phyloP scores from a whole-genome alignment of 768 basidiomycete genomes.

The Scleroderma citrinum region DNA sequence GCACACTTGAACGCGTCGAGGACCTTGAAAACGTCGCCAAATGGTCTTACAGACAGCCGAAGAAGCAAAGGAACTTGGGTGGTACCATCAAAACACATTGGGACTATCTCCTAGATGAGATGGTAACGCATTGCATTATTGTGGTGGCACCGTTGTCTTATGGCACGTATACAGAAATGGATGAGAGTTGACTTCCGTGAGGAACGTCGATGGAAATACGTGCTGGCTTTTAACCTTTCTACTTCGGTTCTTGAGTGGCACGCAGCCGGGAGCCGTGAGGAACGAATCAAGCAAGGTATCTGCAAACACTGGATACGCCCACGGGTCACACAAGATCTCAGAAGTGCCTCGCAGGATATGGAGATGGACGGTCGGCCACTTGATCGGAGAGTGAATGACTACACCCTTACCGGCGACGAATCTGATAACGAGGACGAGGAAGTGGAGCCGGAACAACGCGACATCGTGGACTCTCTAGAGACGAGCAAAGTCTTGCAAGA shows the following conservation, averaged over 20 bases:
- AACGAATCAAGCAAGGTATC: conserved; percentile 60
- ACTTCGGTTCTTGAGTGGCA: conserved; percentile 88
- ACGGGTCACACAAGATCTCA: conserved; percentile 33
- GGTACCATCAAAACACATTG: conserved; percentile 79
- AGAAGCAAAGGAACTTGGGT: conserved; percentile 81
- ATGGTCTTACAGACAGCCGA: conserved; percentile 95
- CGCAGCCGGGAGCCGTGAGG: conserved; percentile 55
- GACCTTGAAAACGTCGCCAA: conserved; percentile 67
- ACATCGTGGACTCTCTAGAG: conserved; percentile 56
- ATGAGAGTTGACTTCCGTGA: conserved; percentile 94
- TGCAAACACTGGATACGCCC: conserved; percentile 60
- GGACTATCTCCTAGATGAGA: conserved; percentile 96
- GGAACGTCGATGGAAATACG: conserved; percentile 89
- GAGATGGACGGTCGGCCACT: conserved; percentile 24
- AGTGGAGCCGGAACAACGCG: conserved; percentile 48
- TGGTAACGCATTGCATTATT: conserved; percentile 48
- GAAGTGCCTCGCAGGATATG: conserved; percentile 23
- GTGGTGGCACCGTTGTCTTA: background rate
- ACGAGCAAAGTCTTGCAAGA: conserved; percentile 51
- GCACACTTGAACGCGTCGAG: conserved; percentile 83
- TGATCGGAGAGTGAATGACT: conserved; percentile 6
- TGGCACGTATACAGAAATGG: conserved; percentile 69
- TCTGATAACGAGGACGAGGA: conserved; percentile 59
- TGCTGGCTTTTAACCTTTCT: conserved; percentile 76
- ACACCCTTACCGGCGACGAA: conserved; percentile 17